Evolutionary conservation across 768 basidiomycete genomes (phyloP), one percentile per base, ranked within the genome.

Genomic region (Guyanaporus albipodus): DNA sequence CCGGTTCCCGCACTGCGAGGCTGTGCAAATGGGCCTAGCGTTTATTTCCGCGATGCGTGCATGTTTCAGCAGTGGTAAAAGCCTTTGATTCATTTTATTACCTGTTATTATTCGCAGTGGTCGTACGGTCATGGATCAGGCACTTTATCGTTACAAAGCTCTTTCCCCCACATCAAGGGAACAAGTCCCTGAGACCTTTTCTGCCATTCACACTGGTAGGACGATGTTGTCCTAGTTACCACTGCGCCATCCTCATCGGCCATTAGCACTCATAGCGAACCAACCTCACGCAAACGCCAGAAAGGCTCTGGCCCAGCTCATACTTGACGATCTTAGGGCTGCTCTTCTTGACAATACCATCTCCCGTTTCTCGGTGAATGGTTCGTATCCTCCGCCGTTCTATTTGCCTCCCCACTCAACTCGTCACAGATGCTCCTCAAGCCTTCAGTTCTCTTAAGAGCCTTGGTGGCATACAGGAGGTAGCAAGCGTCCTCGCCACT

Each of bases 361-460:
- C 58, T 62, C 72, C 48, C 76, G 74, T 45, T 68, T 89, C 42
- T 66, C 76, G 9, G 55, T 71, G 23, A 78, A 80, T 67, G 81
- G 87, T 87, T 48, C 43, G 73, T 38, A 9, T 5, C n/a, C 27
- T 12, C 9, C 4, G 14, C 21, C n/a, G 19, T 19, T 8, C 7
- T 37, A 15, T 8, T 10, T 19, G 5, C 23, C 1, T 12, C 26
- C n/a, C 37, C 26, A 51, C 32, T 8, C 18, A 36, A 35, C 40
- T 38, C 38, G 10, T 32, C 41, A 14, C 59, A 92, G 90, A 91
- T 62, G 77, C 79, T 24, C 70, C 78, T 3, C 75, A 71, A 27
- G 89, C 87, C 14, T 69, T 93, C 3, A 67, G 80, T 36, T 79
- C 86, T 1, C 62, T 93, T 47, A 92, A 92, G 66, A 78, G 77